phyloP scores from a whole-genome alignment of 2,329 filamentous ascomycete species.

The Ceratocystis smalleyi region DNA sequence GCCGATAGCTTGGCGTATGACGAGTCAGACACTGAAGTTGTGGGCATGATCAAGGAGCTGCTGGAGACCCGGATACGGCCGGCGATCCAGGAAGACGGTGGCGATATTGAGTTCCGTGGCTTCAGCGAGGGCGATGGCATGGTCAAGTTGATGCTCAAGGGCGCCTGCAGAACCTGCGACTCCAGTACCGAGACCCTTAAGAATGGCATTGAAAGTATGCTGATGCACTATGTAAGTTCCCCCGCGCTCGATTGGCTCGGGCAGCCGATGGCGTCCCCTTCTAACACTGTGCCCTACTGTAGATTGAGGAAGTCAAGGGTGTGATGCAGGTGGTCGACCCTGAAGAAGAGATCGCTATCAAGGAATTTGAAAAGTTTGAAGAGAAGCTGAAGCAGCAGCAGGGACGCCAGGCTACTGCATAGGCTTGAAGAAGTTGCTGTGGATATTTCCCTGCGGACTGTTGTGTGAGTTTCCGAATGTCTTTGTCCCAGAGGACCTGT shows the following conservation, averaged over 20 bases:
- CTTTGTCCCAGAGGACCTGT: conserved; percentile 1
- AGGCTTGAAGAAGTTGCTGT: background rate
- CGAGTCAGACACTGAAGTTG: conserved; percentile 83
- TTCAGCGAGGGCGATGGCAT: conserved; percentile 59
- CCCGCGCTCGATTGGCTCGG: background rate
- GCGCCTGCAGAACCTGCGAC: conserved; percentile 89
- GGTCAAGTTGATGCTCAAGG: conserved; percentile 74
- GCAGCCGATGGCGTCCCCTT: background rate
- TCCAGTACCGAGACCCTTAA: conserved; percentile 93
- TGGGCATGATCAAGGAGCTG: conserved; percentile 97
- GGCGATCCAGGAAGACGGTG: conserved; percentile 92
- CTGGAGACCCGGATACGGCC: conserved; percentile 89
- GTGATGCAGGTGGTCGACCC: conserved; percentile 82
- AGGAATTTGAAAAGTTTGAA: conserved; percentile 90
- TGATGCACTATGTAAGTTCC: conserved; percentile 77
- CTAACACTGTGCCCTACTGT: conserved; percentile 22
- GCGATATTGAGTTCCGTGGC: conserved; percentile 88
- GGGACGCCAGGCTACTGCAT: background rate
- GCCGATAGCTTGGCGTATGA: conserved; percentile 66
- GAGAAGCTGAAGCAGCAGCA: conserved; percentile 51
- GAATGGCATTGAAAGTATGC: conserved; percentile 96
- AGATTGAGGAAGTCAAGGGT: conserved; percentile 91
- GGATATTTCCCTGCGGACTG: background rate
- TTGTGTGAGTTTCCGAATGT: background rate
- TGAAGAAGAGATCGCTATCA: conserved; percentile 74